These are phyloP conservation scores for Stachybotrys chartarum DNA, from an alignment of 2,329 filamentous ascomycete genomes.

Conservation along the genomic window DNA sequence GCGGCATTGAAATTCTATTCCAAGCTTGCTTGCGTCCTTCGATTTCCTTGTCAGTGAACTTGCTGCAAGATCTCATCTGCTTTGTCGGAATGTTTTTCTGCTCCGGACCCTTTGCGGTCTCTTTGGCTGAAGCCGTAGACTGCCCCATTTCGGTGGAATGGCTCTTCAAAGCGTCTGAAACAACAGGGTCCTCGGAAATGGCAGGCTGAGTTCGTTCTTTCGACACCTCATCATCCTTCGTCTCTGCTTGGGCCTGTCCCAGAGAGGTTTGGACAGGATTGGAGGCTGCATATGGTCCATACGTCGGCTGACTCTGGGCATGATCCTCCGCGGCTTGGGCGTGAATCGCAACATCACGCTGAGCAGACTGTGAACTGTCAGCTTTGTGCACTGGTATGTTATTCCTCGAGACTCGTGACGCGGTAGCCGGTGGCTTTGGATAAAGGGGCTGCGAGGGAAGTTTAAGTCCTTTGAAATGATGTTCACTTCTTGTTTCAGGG, in stretches of 20 bases:
- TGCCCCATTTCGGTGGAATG: neutral
- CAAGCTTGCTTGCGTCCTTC: slow-evolving; percentile 21
- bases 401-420: neutral
- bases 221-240: no score
- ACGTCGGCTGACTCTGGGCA: no score
- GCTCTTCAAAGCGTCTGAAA: neutral
- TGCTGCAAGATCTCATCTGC: slow-evolving; percentile 2
- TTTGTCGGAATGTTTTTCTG: neutral
- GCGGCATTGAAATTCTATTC: slow-evolving; percentile 19
- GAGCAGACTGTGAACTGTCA: neutral
- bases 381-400: neutral
- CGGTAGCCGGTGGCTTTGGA: neutral
- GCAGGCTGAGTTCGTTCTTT: no score
- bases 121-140: neutral
- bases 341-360: no score
- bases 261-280: no score
- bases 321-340: no score
- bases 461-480: neutral
- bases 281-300: no score
- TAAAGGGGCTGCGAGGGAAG: neutral
- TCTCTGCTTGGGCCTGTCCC: no score
- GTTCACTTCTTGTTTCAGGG: neutral
- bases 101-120: neutral
- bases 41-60: slow-evolving; percentile 22
- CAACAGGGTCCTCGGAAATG: no score